Evolutionary conservation across 148 eudicot genomes (phyloP).

Genomic region (Cornus controversa): DNA sequence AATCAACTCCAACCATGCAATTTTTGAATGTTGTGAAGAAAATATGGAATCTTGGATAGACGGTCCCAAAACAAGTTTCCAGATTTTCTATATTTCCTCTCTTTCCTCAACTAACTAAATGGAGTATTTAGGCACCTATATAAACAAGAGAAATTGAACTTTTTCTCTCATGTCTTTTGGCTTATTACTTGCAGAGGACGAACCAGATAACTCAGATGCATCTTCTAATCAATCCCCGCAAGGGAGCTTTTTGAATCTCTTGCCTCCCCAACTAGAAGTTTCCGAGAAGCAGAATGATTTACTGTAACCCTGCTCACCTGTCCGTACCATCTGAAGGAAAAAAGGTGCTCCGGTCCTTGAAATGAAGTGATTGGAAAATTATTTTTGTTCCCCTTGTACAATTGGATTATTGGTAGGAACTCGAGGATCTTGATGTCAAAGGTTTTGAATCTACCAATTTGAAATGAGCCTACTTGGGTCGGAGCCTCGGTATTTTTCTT

Average conservation of each 20-base stretch:
- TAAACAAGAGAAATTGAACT: no score
- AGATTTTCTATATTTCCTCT: background rate
- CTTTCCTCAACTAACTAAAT: background rate
- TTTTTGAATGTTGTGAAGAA: background rate
- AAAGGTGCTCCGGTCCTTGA: background rate
- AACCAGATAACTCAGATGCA: constrained; percentile 61
- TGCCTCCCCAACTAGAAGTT: constrained; percentile 48
- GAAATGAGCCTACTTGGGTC: background rate
- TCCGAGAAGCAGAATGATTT: constrained; percentile 42
- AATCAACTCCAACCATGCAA: background rate
- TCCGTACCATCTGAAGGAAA: background rate
- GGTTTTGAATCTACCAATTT: background rate
- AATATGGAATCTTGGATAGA: no score
- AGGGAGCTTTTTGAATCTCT: constrained; percentile 58
- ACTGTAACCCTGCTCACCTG: constrained; percentile 5
- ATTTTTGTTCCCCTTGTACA: background rate
- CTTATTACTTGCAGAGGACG: constrained; percentile 61
- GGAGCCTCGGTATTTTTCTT: background rate
- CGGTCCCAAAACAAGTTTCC: background rate
- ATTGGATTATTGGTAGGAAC: background rate
- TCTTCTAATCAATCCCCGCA: constrained; percentile 37
- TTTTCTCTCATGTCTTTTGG: background rate
- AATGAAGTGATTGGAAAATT: background rate
- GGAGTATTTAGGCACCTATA: background rate
- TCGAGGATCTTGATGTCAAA: background rate